Base-by-base conservation (phyloP, 139 green algal genomes). In the Chlamydomonas asymmetrica region DNA sequence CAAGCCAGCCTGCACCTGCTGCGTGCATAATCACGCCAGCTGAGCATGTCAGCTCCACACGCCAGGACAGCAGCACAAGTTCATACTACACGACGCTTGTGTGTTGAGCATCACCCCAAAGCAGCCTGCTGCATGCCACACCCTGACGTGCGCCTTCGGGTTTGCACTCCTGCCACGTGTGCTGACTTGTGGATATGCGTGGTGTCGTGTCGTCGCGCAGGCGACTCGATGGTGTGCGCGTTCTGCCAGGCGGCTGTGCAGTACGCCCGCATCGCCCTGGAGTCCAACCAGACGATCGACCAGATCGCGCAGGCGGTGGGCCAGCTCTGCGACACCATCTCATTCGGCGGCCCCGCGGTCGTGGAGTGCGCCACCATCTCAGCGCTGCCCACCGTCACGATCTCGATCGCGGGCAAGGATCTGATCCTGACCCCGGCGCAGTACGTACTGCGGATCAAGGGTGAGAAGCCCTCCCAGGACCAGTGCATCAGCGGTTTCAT, bases 401-500 rank as follows among this genome's bases (percentile, higher is more conserved):
- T 98, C 79, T 90, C 65, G 48, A 94, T 99, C 57, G 84, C 54
- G 8, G 95, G 94, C 75, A 80, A 83, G 70, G 74, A 88, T 3
- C 97, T 97, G 57, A 49, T 63, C 13, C 86, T 99, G 4, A 87
- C 80, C 0, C 79, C 93, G 1, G 65, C 95, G 38, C 82, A 99
- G 71, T 99, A 99, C 80, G 80, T 82, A 27, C 52, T 74, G 72
- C 66, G 50, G 50, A 72, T 80, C 22, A 68, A 81, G 45, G 86
- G 84, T n/a, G 74, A 93, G 57, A 63, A 73, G 25, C n/a, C n/a
- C n/a, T n/a, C n/a, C n/a, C n/a, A n/a, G n/a, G n/a, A n/a, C n/a
- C 82, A 97, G 86, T 99, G 96, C 87, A 87, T 99, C 39, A 95
- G 85, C 67, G 96, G 96, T 5, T 99, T 99, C 90, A 96, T 98